Evolutionary conservation across 345 rosid genomes (phyloP).

Genomic region (Gossypium bickii): DNA sequence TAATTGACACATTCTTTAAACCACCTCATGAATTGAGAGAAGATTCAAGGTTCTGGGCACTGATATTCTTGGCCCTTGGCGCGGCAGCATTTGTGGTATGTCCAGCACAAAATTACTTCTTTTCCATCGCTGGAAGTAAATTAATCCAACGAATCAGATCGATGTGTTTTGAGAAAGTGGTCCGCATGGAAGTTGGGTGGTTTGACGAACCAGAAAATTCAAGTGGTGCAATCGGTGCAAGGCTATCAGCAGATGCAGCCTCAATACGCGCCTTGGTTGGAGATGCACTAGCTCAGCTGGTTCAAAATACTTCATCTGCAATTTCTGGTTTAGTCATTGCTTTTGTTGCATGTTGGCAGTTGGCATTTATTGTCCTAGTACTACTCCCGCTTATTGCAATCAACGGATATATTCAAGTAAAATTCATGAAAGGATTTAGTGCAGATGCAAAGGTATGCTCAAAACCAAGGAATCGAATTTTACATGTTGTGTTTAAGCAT

Average conservation of each 20-base stretch:
- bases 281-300: slow-evolving; percentile 50
- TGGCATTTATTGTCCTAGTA: slow-evolving; percentile 50
- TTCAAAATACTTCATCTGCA: slow-evolving; percentile 53
- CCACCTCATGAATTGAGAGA: slow-evolving; percentile 39
- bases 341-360: slow-evolving; percentile 59
- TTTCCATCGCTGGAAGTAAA: slow-evolving; percentile 60
- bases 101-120: slow-evolving; percentile 50
- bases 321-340: slow-evolving; percentile 60
- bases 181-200: slow-evolving; percentile 79
- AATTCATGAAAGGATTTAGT: slow-evolving; percentile 67
- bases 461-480: not conserved
- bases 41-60: slow-evolving; percentile 60
- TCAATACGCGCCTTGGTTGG: slow-evolving; percentile 58
- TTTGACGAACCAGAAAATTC: slow-evolving; percentile 71
- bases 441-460: slow-evolving; percentile 65
- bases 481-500: not conserved
- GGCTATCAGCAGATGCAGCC: slow-evolving; percentile 80
- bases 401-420: slow-evolving; percentile 47
- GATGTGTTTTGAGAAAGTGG: slow-evolving; percentile 66
- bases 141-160: slow-evolving; percentile 53
- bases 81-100: slow-evolving; percentile 35
- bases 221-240: slow-evolving; percentile 67
- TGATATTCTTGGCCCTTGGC: slow-evolving; percentile 55
- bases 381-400: slow-evolving; percentile 59
- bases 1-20: slow-evolving; percentile 55